phyloP scores from a whole-genome alignment of 108 stramenopile species.

The Fistulifera solaris region DNA sequence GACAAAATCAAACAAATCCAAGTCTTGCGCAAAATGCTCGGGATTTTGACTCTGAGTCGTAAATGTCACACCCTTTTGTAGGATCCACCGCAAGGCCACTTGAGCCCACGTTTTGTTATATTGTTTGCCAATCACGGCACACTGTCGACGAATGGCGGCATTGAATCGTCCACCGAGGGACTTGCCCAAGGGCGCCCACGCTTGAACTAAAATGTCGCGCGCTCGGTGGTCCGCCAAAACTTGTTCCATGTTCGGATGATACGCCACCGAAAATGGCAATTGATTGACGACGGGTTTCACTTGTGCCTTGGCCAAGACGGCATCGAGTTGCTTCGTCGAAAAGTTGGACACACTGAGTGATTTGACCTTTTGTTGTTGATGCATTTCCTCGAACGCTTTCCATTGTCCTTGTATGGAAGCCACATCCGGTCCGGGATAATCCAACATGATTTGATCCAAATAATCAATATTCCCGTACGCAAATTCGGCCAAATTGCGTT shows the following conservation, averaged over 20 bases:
- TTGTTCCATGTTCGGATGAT: conserved; percentile 31
- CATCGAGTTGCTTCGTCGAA: conserved; percentile 48
- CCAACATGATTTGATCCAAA: conserved; percentile 74
- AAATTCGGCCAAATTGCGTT: conserved; percentile 55
- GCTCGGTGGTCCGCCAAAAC: conserved; percentile 44
- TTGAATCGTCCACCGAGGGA: conserved; percentile 32
- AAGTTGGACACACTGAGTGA: conserved; percentile 68
- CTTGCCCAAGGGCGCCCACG: conserved; percentile 60
- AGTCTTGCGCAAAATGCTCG: conserved; percentile 57
- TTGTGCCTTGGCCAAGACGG: conserved; percentile 35
- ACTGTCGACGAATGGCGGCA: conserved; percentile 27
- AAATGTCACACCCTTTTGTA: conserved; percentile 60
- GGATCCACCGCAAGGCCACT: conserved; percentile 69
- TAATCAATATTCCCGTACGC: conserved; percentile 51
- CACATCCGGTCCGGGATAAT: conserved; percentile 70
- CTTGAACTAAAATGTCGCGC: conserved; percentile 61
- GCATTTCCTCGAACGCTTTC: conserved; percentile 64
- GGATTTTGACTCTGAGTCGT: conserved; percentile 51
- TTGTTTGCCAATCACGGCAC: conserved; percentile 50
- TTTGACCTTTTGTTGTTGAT: conserved; percentile 30
- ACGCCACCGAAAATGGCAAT: conserved; percentile 53
- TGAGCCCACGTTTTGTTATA: conserved; percentile 68
- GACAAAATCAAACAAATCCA: conserved; percentile 69
- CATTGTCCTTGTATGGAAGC: conserved; percentile 70
- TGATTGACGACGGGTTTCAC: conserved; percentile 67